phyloP scores from a whole-genome alignment of 352 stramenopile species.

The Blastocystis sp. region DNA sequence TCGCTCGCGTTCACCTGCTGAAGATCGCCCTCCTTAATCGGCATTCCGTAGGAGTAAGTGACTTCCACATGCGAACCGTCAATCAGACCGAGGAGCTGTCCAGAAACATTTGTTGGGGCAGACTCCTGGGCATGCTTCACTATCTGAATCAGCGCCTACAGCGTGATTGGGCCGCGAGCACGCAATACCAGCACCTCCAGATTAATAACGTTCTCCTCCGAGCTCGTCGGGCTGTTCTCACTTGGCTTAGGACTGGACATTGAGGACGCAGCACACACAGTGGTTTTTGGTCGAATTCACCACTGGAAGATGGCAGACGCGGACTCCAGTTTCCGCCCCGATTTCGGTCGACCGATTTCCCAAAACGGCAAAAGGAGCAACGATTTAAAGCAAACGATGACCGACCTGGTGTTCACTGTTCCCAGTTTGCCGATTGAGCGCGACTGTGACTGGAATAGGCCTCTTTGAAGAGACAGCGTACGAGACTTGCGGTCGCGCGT shows the following conservation, averaged over 20 bases:
- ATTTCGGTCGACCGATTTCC: not conserved
- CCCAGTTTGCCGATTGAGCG: not conserved
- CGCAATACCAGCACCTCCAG: constrained; percentile 25
- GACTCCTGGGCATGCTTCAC: constrained; percentile 63
- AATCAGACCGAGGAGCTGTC: constrained; percentile 51
- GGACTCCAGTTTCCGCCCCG: not conserved
- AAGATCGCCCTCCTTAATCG: constrained; percentile 30
- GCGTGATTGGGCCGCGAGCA: not conserved
- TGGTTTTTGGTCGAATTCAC: not conserved
- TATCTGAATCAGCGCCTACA: constrained; percentile 65
- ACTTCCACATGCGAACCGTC: constrained; percentile 39
- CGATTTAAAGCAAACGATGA: not conserved
- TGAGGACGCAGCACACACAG: not conserved
- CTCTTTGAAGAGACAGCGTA: constrained; percentile 49
- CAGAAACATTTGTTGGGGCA: constrained; percentile 29
- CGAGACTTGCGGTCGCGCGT: constrained; percentile 23
- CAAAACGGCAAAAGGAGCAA: not conserved
- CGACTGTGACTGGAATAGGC: not conserved
- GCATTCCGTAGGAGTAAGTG: constrained; percentile 60
- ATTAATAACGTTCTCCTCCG: constrained; percentile 23
- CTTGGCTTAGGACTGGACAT: not conserved
- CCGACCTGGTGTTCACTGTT: not conserved
- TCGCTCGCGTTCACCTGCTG: constrained; percentile 21
- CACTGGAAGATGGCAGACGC: too few species aligned
- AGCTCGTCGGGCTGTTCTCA: not conserved